A percentile compares a stretch with the other conserved stretches of the same genome.
Evolutionary conservation across 495 filamentous ascomycete species (phyloP).

Genomic region (Neurospora sp.): DNA sequence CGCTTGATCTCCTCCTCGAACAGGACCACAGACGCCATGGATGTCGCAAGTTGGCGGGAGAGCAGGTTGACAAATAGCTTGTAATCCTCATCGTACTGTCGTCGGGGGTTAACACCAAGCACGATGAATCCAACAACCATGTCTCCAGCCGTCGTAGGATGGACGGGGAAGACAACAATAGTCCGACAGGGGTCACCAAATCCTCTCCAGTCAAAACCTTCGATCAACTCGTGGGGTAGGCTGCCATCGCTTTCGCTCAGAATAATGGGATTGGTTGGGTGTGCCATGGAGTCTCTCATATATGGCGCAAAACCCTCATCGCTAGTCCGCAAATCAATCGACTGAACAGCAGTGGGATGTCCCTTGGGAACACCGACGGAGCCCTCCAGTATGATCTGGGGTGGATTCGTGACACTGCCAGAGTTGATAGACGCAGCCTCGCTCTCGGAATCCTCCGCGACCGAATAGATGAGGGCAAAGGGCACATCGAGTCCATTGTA

Average conservation of each 20-base stretch:
- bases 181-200: constrained; percentile 54
- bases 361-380: constrained; percentile 50
- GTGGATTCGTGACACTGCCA: constrained; percentile 41
- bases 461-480: constrained; percentile 55
- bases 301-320: constrained; percentile 55
- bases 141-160: constrained; percentile 54
- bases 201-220: constrained; percentile 53
- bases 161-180: constrained; percentile 59
- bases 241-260: constrained; percentile 48
- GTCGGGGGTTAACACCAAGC: constrained; percentile 56
- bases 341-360: constrained; percentile 42
- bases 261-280: constrained; percentile 41
- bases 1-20: constrained; percentile 65
- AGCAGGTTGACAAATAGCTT: constrained; percentile 59
- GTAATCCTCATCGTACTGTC: constrained; percentile 62
- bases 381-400: constrained; percentile 50
- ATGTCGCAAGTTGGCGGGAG: constrained; percentile 57
- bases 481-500: constrained; percentile 54
- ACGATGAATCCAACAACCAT: constrained; percentile 57
- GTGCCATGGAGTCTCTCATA: constrained; percentile 57
- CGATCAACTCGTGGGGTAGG: constrained; percentile 45
- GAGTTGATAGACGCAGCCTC: constrained; percentile 53
- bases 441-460: constrained; percentile 48
- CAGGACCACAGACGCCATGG: constrained; percentile 59
- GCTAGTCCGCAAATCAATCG: constrained; percentile 49